Percentiles rank a stretch among this genome's conserved stretches.
Conservation (phyloP, 345 rosid species). For the Eucalyptus caleyi region DNA sequence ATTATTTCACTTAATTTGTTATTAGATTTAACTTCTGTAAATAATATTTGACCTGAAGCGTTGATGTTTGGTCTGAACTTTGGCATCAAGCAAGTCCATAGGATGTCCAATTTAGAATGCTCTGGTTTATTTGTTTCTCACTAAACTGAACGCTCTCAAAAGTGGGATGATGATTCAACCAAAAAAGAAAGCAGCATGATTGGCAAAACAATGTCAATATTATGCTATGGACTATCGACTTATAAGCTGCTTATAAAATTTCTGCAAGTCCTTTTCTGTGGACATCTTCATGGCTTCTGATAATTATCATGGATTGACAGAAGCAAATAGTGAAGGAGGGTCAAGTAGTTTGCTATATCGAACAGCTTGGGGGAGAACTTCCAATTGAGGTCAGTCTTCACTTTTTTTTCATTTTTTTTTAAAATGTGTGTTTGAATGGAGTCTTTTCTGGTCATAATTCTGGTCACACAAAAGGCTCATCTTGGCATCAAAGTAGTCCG, state of each 20-base stretch:
- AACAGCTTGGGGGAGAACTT: conserved; percentile 76
- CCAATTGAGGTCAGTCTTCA: conserved; percentile 51
- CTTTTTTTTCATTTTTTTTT: neutral
- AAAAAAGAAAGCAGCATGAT: neutral
- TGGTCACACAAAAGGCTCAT: neutral
- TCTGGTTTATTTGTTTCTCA: neutral
- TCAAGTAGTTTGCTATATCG: conserved; percentile 75
- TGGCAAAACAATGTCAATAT: neutral
- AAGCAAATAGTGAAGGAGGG: conserved; percentile 87
- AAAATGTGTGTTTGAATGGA: neutral
- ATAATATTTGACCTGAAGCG: neutral
- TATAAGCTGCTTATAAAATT: neutral
- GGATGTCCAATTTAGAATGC: neutral
- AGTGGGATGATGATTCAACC: neutral
- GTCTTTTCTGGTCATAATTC: neutral
- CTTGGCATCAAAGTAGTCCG: neutral
- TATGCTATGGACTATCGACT: neutral
- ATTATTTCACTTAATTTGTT: neutral
- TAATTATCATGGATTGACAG: conserved; percentile 24
- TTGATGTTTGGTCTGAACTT: neutral
- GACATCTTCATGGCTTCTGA: neutral
- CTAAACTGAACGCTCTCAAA: neutral
- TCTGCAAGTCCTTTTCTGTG: neutral
- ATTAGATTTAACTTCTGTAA: neutral
- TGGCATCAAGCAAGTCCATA: neutral